Evolutionary conservation across 257 asterid genomes (phyloP), one percentile per base, ranked within the genome.

Genomic region (Eustoma russellianum): DNA sequence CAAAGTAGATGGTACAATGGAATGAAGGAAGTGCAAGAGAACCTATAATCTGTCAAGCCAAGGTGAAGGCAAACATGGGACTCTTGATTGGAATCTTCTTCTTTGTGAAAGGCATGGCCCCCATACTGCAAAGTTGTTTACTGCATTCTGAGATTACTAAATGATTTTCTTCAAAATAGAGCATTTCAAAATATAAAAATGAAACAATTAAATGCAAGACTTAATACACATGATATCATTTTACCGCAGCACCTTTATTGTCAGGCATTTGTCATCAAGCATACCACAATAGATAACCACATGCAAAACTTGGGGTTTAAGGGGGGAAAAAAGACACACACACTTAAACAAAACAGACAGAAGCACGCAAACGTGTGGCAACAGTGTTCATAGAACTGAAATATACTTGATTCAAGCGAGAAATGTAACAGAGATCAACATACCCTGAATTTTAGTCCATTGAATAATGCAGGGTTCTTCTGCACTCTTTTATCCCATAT

Each of bases 41-140:
- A 87, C 98, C 95, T 86, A 72, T 87, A 91, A 73, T 91, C 95
- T 9, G 98, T 91, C 80, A 87, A 70, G 63, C 98, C 98, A 68
- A 91, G 95, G 62, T 74, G 93, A 72, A 91, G 84, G 70, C 82
- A 72, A 50, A 76, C 84, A 48, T 55, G 63, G n/a, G 71, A 62
- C 68, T 78, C 82, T 64, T 66, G 72, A 58, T 64, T 50, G 50
- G 87, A 61, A 70, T 63, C 76, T 65, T 53, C n/a, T n/a, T n/a
- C 52, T 52, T 68, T 62, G 19, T 54, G 43, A n/a, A n/a, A n/a
- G n/a, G n/a, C n/a, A n/a, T n/a, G n/a, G n/a, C n/a, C n/a, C n/a
- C n/a, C n/a, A n/a, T 84, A 91, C 98, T 91, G 92, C 53, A 66
- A 75, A 56, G 56, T 57, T 41, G 43, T 19, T 50, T 55, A 30